Evolutionary conservation across 306 rosid species (phyloP), one percentile per base, ranked within the genome.

Genomic region (Boehmeria nivea): DNA sequence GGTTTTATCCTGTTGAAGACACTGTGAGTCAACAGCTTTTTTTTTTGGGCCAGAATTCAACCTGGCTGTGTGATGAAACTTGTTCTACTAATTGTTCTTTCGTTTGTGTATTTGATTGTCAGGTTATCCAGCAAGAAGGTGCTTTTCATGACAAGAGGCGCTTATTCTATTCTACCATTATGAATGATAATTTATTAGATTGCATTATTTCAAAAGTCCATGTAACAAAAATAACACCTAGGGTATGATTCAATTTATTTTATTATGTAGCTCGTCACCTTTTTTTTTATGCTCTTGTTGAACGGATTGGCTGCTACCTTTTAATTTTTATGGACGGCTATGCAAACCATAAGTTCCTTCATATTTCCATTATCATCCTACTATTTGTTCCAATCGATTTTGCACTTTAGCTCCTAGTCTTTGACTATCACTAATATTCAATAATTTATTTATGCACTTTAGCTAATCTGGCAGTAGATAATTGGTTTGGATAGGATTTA

Each of bases 1-100:
- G 98, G 98, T 90, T 86, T 80, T 90, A 83, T 65, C 72, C 81
- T 64, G 79, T 83, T 70, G 85, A 90, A 82, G 95, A 90, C 70
- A 90, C 98, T 21, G 98, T 90, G 78, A 84, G 83, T 61, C 38
- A 23, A 51, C 27, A 26, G n/a, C 14, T 48, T 36, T 0, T 11
- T 39, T 38, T 53, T 27, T 19, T 40, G 31, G 51, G 36, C 13
- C 59, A 31, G 62, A 54, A 55, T 38, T 45, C 55, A 45, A 33
- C 65, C 28, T 71, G 52, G 54, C 46, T 43, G 51, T 60, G 28
- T 59, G 16, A 25, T 43, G 24, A 17, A 8, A 57, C 64, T 36
- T 23, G 43, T 51, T 46, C 37, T 18, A 43, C 49, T 64, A 54
- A 70, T 40, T 55, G 10, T 60, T 50, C 27, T 55, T 52, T 61